phyloP scores from a whole-genome alignment of 129 eudicot genomes.

The Kitagawia praeruptora region DNA sequence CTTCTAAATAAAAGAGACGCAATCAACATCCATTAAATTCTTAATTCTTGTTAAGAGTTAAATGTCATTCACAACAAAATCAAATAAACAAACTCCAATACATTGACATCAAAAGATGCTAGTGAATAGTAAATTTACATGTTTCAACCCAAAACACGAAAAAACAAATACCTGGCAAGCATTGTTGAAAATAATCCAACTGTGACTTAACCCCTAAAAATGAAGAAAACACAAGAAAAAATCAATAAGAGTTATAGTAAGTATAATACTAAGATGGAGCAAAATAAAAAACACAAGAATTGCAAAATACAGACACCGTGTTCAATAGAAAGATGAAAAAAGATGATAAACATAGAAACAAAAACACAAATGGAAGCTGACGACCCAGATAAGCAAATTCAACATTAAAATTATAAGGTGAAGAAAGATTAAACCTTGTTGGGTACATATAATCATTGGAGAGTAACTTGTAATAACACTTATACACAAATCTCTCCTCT shows the following conservation, averaged over 20 bases:
- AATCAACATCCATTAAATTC: not conserved
- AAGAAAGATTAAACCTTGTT: slow-evolving; percentile 62
- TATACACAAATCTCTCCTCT: slow-evolving; percentile 88
- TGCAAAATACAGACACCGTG: not conserved
- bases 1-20: not conserved
- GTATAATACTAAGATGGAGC: not conserved
- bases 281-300: not conserved
- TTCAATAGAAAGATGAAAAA: not conserved
- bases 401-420: not conserved
- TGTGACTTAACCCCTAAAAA: slow-evolving; percentile 79
- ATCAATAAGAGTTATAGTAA: not conserved
- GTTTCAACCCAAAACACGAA: slow-evolving; percentile 1
- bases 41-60: not conserved
- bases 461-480: slow-evolving; percentile 91
- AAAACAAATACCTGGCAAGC: slow-evolving; percentile 63
- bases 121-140: too few species aligned
- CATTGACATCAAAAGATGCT: not conserved
- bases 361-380: slow-evolving; percentile 2
- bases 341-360: slow-evolving; percentile 1
- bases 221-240: slow-evolving; percentile 7
- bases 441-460: slow-evolving; percentile 82
- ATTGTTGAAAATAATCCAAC: slow-evolving; percentile 87
- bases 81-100: not conserved
- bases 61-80: not conserved
- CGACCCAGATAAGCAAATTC: slow-evolving; percentile 2